Evolutionary conservation across 257 asterid species (phyloP).

Genomic region (Jasminum sambac): DNA sequence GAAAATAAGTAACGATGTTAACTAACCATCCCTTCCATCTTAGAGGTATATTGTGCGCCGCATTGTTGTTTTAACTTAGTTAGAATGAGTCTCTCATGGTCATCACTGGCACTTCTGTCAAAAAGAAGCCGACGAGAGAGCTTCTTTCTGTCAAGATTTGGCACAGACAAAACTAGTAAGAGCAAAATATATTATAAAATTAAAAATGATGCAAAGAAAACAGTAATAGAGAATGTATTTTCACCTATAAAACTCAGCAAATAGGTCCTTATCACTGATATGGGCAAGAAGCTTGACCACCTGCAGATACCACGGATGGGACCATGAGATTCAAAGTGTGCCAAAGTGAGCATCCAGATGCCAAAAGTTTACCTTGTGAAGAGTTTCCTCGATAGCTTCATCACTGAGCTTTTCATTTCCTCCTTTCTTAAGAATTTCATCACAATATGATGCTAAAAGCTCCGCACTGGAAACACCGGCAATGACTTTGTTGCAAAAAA

Average conservation of each 20-base stretch:
- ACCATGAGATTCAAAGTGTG: neutral
- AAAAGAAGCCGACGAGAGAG: slow-evolving; percentile 56
- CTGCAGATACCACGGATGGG: slow-evolving; percentile 23
- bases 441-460: slow-evolving; percentile 50
- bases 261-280: slow-evolving; percentile 58
- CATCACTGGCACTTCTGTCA: slow-evolving; percentile 50
- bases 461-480: slow-evolving; percentile 50
- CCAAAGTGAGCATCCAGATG: neutral
- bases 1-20: neutral
- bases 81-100: slow-evolving; percentile 48
- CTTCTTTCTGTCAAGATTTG: slow-evolving; percentile 42
- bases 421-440: slow-evolving; percentile 55
- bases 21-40: slow-evolving; percentile 71
- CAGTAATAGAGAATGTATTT: neutral
- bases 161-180: neutral
- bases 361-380: slow-evolving; percentile 43
- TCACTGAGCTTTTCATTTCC: slow-evolving; percentile 50
- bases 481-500: slow-evolving; percentile 49
- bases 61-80: slow-evolving; percentile 54
- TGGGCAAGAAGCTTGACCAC: slow-evolving; percentile 49
- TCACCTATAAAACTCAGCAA: slow-evolving; percentile 56
- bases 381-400: slow-evolving; percentile 51
- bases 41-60: slow-evolving; percentile 61
- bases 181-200: slow-evolving; percentile 12
- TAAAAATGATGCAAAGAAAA: slow-evolving; percentile 5